Evolutionary conservation across 352 stramenopile species (phyloP).

Genomic region (Aphanomyces euteiches): DNA sequence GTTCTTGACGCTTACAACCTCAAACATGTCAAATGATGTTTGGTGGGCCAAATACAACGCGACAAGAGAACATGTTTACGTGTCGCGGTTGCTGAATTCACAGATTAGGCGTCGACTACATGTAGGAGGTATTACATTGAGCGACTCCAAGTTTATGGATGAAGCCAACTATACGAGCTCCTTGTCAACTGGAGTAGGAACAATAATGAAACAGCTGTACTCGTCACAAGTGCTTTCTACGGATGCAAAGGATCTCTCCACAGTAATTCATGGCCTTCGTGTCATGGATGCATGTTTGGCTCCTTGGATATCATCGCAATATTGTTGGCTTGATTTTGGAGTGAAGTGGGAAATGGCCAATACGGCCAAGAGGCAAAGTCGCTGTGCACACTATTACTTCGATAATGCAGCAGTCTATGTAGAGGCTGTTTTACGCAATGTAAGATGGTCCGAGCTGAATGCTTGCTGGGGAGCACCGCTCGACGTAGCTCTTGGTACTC

Average conservation of each 20-base stretch:
- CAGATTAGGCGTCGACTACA: not conserved
- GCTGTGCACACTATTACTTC: not conserved
- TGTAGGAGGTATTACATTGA: not conserved
- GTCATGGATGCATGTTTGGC: constrained; percentile 1
- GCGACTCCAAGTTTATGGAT: not conserved
- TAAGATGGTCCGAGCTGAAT: not conserved
- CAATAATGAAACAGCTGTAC: not conserved
- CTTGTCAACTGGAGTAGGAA: not conserved
- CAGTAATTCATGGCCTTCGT: not conserved
- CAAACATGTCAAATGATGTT: constrained; percentile 23
- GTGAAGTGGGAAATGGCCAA: not conserved
- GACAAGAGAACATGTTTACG: not conserved
- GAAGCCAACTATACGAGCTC: not conserved
- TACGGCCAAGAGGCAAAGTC: not conserved
- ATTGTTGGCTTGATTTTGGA: constrained; percentile 22
- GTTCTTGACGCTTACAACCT: not conserved
- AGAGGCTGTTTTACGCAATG: not conserved
- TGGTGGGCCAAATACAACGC: constrained; percentile 23
- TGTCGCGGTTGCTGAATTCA: not conserved
- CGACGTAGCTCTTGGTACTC: not conserved
- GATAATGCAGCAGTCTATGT: not conserved
- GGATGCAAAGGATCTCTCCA: not conserved
- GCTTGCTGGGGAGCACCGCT: not conserved
- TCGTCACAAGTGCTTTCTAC: not conserved
- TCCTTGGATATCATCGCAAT: constrained; percentile 24